Evolutionary conservation across 2,329 filamentous ascomycete genomes (phyloP).

Genomic region (Fusarium concolor): DNA sequence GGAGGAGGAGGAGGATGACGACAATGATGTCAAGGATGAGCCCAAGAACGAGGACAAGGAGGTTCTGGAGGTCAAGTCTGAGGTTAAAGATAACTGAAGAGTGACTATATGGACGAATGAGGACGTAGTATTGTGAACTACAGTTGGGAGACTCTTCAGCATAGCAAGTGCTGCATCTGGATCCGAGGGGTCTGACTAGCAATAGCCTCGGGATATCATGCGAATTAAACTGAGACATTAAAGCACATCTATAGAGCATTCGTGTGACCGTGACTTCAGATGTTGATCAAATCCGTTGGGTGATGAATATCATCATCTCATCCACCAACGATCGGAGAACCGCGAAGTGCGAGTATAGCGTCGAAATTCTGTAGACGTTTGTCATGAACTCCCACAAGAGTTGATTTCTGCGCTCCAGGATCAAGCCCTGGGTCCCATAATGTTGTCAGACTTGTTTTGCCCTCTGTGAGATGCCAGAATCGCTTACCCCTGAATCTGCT

Average conservation of each 20-base stretch:
- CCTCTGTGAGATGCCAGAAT: background rate
- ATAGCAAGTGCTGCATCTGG: background rate
- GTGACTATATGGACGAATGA: background rate
- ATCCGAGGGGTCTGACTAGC: constrained; percentile 15
- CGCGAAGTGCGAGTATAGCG: background rate
- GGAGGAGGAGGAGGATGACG: constrained; percentile 38
- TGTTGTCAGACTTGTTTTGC: too few species aligned
- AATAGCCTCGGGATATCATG: background rate
- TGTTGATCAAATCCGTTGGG: background rate
- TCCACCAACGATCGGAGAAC: background rate
- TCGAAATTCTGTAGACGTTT: background rate
- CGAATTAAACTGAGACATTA: background rate
- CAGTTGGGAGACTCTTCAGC: background rate
- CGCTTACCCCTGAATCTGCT: constrained; percentile 1
- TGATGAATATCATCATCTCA: background rate
- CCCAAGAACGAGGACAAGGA: constrained; percentile 18
- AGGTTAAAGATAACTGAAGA: constrained; percentile 9
- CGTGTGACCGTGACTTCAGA: background rate
- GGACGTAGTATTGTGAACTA: background rate
- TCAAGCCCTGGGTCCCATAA: accelerated
- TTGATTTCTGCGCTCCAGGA: background rate
- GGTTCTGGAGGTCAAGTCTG: constrained; percentile 17
- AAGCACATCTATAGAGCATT: background rate
- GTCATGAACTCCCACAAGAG: too few species aligned
- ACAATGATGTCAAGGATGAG: constrained; percentile 40